Conservation (phyloP, 139 green algal species). For the Prasinococcaceae sp. region DNA sequence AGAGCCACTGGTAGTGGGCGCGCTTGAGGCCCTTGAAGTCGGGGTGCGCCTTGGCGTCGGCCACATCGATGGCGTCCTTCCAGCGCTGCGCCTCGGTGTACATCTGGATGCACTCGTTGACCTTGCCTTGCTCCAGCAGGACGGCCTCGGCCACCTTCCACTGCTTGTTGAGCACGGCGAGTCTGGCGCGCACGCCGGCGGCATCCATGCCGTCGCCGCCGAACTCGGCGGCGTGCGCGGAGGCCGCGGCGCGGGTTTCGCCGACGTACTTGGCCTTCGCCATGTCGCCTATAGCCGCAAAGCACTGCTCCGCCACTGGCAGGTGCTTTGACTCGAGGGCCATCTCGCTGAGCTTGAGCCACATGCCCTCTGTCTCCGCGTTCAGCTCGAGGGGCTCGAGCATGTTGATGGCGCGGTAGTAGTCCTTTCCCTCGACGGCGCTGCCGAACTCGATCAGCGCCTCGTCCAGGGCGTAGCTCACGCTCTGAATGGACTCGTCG, state of each 20-base stretch:
- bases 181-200: slow-evolving; percentile 33
- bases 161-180: slow-evolving; percentile 46
- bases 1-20: slow-evolving; percentile 17
- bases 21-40: slow-evolving; percentile 1
- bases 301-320: slow-evolving; percentile 59
- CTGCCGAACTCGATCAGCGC: slow-evolving; percentile 35
- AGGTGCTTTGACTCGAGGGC: slow-evolving; percentile 24
- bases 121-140: slow-evolving; percentile 43
- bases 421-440: slow-evolving; percentile 41
- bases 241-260: not conserved
- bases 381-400: slow-evolving; percentile 52
- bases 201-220: slow-evolving; percentile 13
- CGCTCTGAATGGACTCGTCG: slow-evolving; percentile 45
- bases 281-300: slow-evolving; percentile 51
- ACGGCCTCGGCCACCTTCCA: slow-evolving; percentile 49
- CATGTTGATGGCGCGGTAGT: slow-evolving; percentile 29
- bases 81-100: slow-evolving; percentile 39
- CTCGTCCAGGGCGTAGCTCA: slow-evolving; percentile 59
- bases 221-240: not conserved
- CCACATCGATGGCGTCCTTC: slow-evolving; percentile 52
- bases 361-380: slow-evolving; percentile 62
- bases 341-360: slow-evolving; percentile 42
- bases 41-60: slow-evolving; percentile 21
- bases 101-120: slow-evolving; percentile 44
- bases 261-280: slow-evolving; percentile 39